Evolutionary conservation across 192 early-diverging fungal species (phyloP).

Genomic region (Umbelopsis ramanniana): DNA sequence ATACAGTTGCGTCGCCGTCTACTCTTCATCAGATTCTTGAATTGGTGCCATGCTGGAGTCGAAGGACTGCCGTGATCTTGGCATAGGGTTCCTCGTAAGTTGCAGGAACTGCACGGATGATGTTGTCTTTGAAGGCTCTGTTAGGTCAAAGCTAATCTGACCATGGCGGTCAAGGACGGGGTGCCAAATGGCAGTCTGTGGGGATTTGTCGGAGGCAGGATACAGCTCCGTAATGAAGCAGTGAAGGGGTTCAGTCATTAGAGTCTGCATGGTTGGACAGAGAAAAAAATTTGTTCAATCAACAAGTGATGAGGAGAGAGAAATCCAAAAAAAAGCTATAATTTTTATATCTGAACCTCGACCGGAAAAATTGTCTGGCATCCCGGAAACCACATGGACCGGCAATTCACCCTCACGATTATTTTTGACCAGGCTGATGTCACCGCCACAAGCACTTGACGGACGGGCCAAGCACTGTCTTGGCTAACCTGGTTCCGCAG

Average conservation of each 20-base stretch:
- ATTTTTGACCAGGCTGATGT: conserved; percentile 8
- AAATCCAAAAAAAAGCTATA: neutral
- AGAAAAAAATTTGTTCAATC: neutral
- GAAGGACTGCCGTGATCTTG: conserved; percentile 8
- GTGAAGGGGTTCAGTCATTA: neutral
- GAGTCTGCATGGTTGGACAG: conserved; percentile 1
- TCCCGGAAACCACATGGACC: neutral
- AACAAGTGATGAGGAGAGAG: neutral
- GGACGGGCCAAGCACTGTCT: neutral
- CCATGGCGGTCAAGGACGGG: conserved; percentile 17
- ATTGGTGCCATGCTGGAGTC: conserved; percentile 13
- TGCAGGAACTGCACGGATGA: conserved; percentile 9
- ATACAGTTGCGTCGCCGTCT: neutral
- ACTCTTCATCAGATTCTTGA: conserved; percentile 16
- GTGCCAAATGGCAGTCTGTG: conserved; percentile 10
- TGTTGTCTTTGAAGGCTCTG: conserved; percentile 7
- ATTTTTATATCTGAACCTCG: no score
- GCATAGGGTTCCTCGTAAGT: neutral
- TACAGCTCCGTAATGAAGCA: conserved; percentile 11
- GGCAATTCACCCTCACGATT: neutral
- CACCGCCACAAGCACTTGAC: conserved; percentile 3
- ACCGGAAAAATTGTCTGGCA: neutral
- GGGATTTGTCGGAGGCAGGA: conserved; percentile 4
- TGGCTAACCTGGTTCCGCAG: neutral
- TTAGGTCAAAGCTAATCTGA: conserved; percentile 5